Evolutionary conservation across 768 basidiomycete species (phyloP).

Genomic region (Favolaschia claudopus): DNA sequence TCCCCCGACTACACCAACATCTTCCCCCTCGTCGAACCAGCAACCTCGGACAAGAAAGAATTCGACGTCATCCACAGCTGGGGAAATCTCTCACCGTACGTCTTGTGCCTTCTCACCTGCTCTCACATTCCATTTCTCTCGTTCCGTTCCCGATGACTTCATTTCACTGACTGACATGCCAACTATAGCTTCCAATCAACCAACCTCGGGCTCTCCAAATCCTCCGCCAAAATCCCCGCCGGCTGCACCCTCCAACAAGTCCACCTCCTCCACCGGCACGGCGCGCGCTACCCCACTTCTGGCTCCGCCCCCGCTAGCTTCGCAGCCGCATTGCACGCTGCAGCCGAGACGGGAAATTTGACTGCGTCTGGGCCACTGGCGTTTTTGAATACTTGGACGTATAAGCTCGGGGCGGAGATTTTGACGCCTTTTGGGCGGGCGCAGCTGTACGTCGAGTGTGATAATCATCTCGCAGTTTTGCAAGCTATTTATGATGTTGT

Average conservation of each 20-base stretch:
- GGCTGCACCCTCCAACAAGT: slow-evolving; percentile 57
- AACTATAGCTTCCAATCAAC: slow-evolving; percentile 63
- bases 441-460: slow-evolving; percentile 66
- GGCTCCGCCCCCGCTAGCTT: slow-evolving; percentile 53
- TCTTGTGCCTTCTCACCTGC: too few species aligned
- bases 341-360: slow-evolving; percentile 50
- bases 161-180: too few species aligned
- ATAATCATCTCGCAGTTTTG: too few species aligned
- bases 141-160: too few species aligned
- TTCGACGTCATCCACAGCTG: slow-evolving; percentile 57
- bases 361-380: slow-evolving; percentile 58
- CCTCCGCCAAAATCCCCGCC: slow-evolving; percentile 53
- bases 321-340: slow-evolving; percentile 53
- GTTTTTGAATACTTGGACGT: slow-evolving; percentile 77
- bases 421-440: slow-evolving; percentile 77
- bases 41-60: slow-evolving; percentile 40
- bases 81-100: slow-evolving; percentile 60
- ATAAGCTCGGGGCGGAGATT: slow-evolving; percentile 76
- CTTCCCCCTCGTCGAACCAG: slow-evolving; percentile 52
- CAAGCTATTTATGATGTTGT: too few species aligned
- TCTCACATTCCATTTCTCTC: too few species aligned
- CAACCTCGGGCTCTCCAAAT: slow-evolving; percentile 53
- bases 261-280: slow-evolving; percentile 75
- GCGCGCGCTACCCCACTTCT: slow-evolving; percentile 65
- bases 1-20: slow-evolving; percentile 43